Conservation (phyloP, 345 rosid species). For the Murraya koenigii region DNA sequence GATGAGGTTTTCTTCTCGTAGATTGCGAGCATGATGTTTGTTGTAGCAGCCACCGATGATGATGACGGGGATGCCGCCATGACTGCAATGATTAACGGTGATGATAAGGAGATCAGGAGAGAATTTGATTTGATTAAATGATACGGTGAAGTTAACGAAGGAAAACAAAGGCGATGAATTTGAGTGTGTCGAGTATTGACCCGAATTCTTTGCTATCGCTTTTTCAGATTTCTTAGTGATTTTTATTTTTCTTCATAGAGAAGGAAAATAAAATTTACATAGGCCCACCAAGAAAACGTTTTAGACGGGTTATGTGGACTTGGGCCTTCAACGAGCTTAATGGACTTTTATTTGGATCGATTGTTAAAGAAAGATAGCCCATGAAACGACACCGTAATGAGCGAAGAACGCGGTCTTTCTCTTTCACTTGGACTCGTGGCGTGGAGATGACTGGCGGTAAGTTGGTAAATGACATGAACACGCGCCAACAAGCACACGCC, state of each 20-base stretch:
- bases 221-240: neutral
- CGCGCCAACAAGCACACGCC: no score
- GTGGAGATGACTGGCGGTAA: no score
- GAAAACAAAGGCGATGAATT: neutral
- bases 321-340: neutral
- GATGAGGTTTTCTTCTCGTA: conserved; percentile 84
- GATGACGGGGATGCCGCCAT: conserved; percentile 50
- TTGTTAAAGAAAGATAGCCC: neutral
- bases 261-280: neutral
- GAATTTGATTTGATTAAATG: neutral
- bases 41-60: conserved; percentile 46
- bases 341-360: neutral
- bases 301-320: neutral
- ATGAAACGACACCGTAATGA: no score
- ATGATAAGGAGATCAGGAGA: neutral
- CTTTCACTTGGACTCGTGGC: no score
- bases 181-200: neutral
- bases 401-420: no score
- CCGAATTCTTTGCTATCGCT: neutral
- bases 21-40: conserved; percentile 90
- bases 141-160: neutral
- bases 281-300: neutral
- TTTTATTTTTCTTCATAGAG: neutral
- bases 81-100: conserved; percentile 15
- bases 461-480: no score